Evolutionary conservation across 2,329 filamentous ascomycete genomes (phyloP).

Genomic region (Rhinocladiella similis): DNA sequence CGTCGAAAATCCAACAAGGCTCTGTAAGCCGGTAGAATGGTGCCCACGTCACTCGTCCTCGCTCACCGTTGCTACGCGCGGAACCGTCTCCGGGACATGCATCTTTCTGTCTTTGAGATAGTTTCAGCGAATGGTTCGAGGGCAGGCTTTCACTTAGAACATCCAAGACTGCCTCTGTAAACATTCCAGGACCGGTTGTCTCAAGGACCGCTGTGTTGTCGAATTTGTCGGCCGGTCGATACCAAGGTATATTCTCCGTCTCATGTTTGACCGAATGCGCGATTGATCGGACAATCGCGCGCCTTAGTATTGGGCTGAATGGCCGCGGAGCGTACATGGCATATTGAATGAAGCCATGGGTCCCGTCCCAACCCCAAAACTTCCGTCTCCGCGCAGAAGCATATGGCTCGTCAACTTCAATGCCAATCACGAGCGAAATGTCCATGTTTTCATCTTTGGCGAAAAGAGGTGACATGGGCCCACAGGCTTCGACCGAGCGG

Average conservation of each 20-base stretch:
- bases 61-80: constrained; percentile 10
- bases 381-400: constrained; percentile 34
- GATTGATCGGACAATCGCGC: no score
- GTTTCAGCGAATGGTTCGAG: constrained; percentile 30
- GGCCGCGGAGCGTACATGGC: constrained; percentile 29
- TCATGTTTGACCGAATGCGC: constrained; percentile 10
- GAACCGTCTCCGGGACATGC: constrained; percentile 26
- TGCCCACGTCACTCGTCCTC: constrained; percentile 36
- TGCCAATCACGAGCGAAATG: constrained; percentile 36
- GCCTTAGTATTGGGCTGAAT: no score
- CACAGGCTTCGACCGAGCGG: constrained; percentile 33
- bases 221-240: constrained; percentile 1
- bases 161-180: constrained; percentile 38
- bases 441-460: constrained; percentile 18
- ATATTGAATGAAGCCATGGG: constrained; percentile 38
- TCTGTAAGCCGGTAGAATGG: constrained; percentile 34
- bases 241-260: background rate
- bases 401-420: constrained; percentile 39
- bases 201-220: constrained; percentile 30
- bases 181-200: constrained; percentile 37
- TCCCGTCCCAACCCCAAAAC: constrained; percentile 37
- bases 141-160: constrained; percentile 33
- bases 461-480: constrained; percentile 22
- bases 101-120: constrained; percentile 30
- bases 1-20: no score